A percentile compares a stretch with the other conserved stretches of the same genome.
phyloP scores from a whole-genome alignment of 1,139 yeast species.

The Yamadazyma triangularis region DNA sequence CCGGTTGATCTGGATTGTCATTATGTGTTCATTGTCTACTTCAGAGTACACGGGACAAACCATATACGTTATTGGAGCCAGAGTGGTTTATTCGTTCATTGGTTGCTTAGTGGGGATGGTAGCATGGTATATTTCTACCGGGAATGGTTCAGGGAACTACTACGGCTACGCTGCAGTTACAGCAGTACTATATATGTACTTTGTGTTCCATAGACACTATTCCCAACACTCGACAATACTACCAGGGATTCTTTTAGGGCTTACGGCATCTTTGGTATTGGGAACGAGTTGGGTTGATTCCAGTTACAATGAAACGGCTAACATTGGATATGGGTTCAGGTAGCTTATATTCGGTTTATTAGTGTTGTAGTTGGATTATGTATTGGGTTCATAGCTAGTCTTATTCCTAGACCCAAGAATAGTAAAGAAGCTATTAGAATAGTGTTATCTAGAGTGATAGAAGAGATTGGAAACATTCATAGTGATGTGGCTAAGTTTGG shows the following conservation, averaged over 20 bases:
- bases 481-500: conserved; percentile 29
- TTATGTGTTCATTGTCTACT: conserved; percentile 31
- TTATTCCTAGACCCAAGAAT: conserved; percentile 28
- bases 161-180: conserved; percentile 31
- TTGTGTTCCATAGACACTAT: conserved; percentile 29
- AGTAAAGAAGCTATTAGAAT: conserved; percentile 26
- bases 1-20: conserved; percentile 31
- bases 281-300: conserved; percentile 29
- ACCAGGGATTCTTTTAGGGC: conserved; percentile 27
- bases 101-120: conserved; percentile 32
- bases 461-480: conserved; percentile 27
- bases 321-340: conserved; percentile 26
- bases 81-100: conserved; percentile 24
- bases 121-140: conserved; percentile 35
- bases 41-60: conserved; percentile 33
- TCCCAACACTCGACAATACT: conserved; percentile 24
- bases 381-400: conserved; percentile 27
- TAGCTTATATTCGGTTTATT: conserved; percentile 26
- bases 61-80: conserved; percentile 23
- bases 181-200: conserved; percentile 21
- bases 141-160: conserved; percentile 26
- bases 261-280: conserved; percentile 28
- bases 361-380: conserved; percentile 27
- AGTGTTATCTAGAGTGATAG: conserved; percentile 19
- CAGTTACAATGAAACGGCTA: conserved; percentile 6